Conservation (phyloP, 176 grass and related monocot genomes). For the Phyllostachys edulis region DNA sequence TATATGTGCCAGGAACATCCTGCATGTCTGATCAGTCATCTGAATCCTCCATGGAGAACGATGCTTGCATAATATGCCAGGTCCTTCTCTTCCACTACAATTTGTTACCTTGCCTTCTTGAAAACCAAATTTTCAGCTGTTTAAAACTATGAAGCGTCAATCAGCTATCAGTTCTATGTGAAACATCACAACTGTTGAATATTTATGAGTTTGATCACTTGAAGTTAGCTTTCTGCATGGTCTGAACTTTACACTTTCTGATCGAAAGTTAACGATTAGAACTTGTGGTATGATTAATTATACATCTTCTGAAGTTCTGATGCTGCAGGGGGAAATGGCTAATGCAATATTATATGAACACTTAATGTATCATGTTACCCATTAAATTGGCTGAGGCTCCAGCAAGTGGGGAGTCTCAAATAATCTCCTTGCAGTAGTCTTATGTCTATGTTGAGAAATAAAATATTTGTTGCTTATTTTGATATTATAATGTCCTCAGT, state of each 20-base stretch:
- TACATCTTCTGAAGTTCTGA: not conserved
- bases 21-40: conserved; percentile 36
- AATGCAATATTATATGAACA: not conserved
- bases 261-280: not conserved
- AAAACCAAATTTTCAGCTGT: not conserved
- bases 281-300: not conserved
- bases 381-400: not conserved
- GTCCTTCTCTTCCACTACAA: conserved; percentile 45
- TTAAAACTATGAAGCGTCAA: conserved; percentile 15
- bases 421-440: not conserved
- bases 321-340: not conserved
- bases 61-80: conserved; percentile 78
- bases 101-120: conserved; percentile 7
- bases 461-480: conserved; percentile 3
- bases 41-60: conserved; percentile 48
- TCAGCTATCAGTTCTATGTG: not conserved
- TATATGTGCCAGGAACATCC: conserved; percentile 41
- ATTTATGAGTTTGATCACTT: not conserved
- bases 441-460: not conserved
- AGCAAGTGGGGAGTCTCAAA: not conserved
- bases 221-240: not conserved
- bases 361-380: not conserved
- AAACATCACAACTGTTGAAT: not conserved
- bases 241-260: not conserved
- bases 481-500: not conserved